phyloP scores from a whole-genome alignment of 2,329 filamentous ascomycete genomes.

The Sporothrix humicola region DNA sequence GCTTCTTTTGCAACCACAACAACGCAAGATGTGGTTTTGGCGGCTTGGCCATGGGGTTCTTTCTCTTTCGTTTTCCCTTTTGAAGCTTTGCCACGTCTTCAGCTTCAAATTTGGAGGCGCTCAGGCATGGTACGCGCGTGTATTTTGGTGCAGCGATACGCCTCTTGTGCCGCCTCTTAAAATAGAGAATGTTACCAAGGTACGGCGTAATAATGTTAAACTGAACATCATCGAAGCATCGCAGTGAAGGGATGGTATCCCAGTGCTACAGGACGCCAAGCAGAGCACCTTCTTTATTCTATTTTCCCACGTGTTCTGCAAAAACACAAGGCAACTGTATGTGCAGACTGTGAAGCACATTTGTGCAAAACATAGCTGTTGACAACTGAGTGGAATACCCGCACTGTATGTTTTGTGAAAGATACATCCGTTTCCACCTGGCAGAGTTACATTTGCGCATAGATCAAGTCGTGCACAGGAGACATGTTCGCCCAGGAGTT shows the following conservation, averaged over 20 bases:
- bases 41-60: background rate
- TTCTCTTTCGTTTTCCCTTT: background rate
- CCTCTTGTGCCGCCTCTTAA: conserved; percentile 5
- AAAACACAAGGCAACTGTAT: background rate
- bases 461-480: conserved; percentile 22
- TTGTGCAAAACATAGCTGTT: no score
- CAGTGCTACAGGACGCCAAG: background rate
- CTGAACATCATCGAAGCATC: background rate
- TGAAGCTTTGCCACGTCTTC: background rate
- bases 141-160: background rate
- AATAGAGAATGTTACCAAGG: background rate
- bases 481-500: conserved; percentile 1
- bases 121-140: background rate
- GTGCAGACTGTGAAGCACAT: background rate
- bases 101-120: background rate
- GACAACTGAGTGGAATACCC: background rate
- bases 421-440: background rate
- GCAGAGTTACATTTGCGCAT: conserved; percentile 17
- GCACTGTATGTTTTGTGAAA: background rate
- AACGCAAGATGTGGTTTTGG: background rate
- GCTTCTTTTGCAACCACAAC: background rate
- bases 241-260: no score
- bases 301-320: background rate
- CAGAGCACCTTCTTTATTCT: no score
- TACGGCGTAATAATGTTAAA: no score